Base-by-base conservation (phyloP, 371 early-diverging fungal genomes). In the Rhizopus stolonifer region DNA sequence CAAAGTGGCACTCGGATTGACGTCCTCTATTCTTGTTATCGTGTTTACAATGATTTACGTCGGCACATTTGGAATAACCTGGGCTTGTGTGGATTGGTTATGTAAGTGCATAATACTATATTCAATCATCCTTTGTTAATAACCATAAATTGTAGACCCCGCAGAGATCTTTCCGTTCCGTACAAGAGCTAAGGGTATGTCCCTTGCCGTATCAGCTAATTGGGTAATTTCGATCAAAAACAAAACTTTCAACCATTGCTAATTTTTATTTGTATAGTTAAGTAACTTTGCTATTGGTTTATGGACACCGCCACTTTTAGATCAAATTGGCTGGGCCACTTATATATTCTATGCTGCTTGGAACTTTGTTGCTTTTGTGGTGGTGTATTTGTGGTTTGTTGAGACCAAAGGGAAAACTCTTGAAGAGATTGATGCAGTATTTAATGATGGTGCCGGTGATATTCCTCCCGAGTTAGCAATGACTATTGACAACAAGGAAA, bases 111-210 rank as follows among this genome's bases (percentile, higher is more conserved):
- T 1, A 11, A 21, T 43, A 31, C 4, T n/a, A 7, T 10, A 15
- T 15, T 21, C 19, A 14, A 13, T 48, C 18, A 21, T 4, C 32
- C 53, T 23, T 25, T 70, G 44, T 18, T 38, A 52, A 68, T 67
- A 56, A 51, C 60, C 26, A 34, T 63, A n/a, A n/a, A n/a, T 48
- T 54, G 22, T 58, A 67, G 71, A 82, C 58, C 84, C 82, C 56
- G 78, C 84, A 18, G 87, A 87, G 58, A 80, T 87, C 61, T 83
- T 70, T 39, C 70, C 74, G 1, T 56, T 70, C 51, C 74, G 71
- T 19, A 58, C 68, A 14, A 58, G 75, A 50, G 67, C 69, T 23
- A 68, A 70, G 45, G 66, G 71, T 22, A 70, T 68, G 68, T 54
- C 65, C 4, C 49, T 70, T 31, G 66, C 80, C 29, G 84, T 83